Conservation (phyloP, 2,329 filamentous ascomycete species). For the Pestalotiopsis fici region DNA sequence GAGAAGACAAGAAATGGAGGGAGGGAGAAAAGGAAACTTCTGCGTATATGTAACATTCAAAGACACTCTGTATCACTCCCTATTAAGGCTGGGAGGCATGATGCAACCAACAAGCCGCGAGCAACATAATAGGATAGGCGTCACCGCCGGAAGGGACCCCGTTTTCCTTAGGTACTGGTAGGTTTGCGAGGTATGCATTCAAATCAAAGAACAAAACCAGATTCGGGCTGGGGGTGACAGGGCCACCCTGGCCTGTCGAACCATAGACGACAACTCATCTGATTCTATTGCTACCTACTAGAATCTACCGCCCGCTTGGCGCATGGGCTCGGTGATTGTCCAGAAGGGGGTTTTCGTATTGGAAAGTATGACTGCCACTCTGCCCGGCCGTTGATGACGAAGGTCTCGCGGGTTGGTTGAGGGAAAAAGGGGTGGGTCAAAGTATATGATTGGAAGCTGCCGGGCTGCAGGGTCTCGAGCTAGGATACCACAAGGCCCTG, state of each 20-base stretch:
- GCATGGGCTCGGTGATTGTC: neutral
- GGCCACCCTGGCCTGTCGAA: neutral
- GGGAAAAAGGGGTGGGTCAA: neutral
- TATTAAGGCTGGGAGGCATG: neutral
- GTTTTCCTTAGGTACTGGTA: no score
- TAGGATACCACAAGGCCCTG: neutral
- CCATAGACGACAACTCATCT: neutral
- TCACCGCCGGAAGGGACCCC: neutral
- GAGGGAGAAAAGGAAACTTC: neutral
- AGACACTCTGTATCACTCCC: neutral
- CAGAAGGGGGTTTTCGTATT: neutral
- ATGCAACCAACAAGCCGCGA: neutral
- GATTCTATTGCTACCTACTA: neutral
- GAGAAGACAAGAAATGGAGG: neutral
- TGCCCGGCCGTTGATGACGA: neutral
- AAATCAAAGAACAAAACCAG: neutral
- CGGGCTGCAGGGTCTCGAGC: neutral
- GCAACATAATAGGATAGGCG: neutral
- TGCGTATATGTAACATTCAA: neutral
- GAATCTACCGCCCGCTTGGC: conserved; percentile 3
- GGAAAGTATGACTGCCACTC: neutral
- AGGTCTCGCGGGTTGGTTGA: neutral
- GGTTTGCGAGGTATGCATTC: no score
- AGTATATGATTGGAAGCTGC: conserved; percentile 6
- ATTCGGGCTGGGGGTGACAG: neutral